Evolutionary conservation across 768 basidiomycete species (phyloP), one percentile per base, ranked within the genome.

Genomic region (Trametes gibbosa): DNA sequence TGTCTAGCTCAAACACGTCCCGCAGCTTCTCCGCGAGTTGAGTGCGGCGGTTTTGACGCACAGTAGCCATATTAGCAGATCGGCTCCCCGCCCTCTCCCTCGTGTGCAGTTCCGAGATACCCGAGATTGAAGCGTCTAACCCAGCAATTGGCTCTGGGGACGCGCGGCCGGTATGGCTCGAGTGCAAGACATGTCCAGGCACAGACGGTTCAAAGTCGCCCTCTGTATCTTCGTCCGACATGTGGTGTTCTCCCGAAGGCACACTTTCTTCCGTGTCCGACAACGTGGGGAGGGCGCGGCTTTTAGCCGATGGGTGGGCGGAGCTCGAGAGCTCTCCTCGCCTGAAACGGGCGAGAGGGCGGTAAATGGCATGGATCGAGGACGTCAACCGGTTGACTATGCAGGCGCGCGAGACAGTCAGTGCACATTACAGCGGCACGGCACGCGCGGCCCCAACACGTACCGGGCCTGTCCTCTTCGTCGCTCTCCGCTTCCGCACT

Each of bases 361-460:
- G 84, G 69, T 94, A 84, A 50, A 95, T 92, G 39, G 92, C 84
- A 68, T 94, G 92, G 42, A 94, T 92, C 12, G 92, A 94, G 24
- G 92, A 94, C 1, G 92, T 84, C 53, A 93, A 73, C 39, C 76
- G 80, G 52, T 69, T 75, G 59, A 68, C 79, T 84, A 25, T 10
- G 25, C 50, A 16, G 43, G 39, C 37, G 21, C 24, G 41, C 23
- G 43, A 32, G 29, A 32, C 10, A 32, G 29, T 53, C 21, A 46
- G 42, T 46, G 25, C 43, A 17, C 34, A 14, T 40, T 29, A 14
- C 24, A 45, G 14, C n/a, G n/a, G n/a, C n/a, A n/a, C n/a, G n/a
- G n/a, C 29, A 35, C 24, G 7, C 5, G 21, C 8, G 23, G 19
- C 7, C 3, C 16, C 5, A 16, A 46, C 39, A 41, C 14, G 21